phyloP scores from a whole-genome alignment of 2,329 filamentous ascomycete species.

The Penicillium sp. region DNA sequence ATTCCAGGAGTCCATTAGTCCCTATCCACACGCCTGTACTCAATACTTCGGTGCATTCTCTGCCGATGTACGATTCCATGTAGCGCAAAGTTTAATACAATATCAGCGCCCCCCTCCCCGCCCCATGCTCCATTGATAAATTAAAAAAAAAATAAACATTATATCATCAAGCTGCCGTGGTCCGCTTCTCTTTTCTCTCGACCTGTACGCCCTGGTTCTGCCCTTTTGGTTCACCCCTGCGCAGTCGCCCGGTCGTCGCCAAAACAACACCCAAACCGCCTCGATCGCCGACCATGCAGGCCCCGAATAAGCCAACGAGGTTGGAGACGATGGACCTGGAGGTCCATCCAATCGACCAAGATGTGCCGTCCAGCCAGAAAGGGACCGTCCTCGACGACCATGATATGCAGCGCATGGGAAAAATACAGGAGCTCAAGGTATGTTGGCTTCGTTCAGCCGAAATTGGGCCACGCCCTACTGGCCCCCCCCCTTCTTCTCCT shows the following conservation, averaged over 20 bases:
- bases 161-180: conserved; percentile 4
- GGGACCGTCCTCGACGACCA: conserved; percentile 9
- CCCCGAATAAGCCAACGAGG: conserved; percentile 1
- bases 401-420: conserved; percentile 40
- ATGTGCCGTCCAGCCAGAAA: conserved; percentile 3
- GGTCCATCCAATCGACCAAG: conserved; percentile 6
- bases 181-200: neutral
- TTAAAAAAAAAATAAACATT: neutral
- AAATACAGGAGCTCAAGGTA: conserved; percentile 33
- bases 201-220: conserved; percentile 1
- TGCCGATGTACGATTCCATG: neutral
- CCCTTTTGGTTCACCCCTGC: neutral
- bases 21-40: neutral
- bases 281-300: conserved; percentile 3
- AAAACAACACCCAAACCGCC: neutral
- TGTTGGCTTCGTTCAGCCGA: neutral
- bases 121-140: neutral
- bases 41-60: conserved; percentile 3
- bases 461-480: neutral
- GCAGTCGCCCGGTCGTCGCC: neutral
- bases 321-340: conserved; percentile 7
- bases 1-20: too few species aligned
- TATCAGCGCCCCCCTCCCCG: neutral
- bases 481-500: too few species aligned
- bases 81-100: neutral